These are phyloP conservation scores for Pueraria montana DNA, from an alignment of 306 rosid genomes.

Conservation along the genomic window DNA sequence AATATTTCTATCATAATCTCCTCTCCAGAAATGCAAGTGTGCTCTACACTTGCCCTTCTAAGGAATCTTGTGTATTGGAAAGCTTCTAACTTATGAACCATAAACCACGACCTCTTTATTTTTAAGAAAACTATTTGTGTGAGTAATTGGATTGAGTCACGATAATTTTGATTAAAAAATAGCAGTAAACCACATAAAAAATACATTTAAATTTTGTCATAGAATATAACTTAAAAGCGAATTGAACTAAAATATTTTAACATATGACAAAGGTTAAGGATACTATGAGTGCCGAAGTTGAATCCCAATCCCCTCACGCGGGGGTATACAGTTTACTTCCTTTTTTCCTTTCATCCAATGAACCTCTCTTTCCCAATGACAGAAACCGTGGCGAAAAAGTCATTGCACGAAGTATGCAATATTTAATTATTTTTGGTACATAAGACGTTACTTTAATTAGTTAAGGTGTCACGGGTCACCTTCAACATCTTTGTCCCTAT, in stretches of 20 bases:
- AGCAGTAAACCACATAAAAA: neutral
- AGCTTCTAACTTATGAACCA: too few species aligned
- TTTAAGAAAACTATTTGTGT: too few species aligned
- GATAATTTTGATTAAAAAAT: too few species aligned
- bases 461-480: too few species aligned
- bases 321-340: neutral
- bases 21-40: too few species aligned
- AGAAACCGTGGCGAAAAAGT: neutral
- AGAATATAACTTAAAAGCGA: neutral
- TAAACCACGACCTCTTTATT: too few species aligned
- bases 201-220: neutral
- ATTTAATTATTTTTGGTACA: neutral
- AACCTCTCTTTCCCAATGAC: slow-evolving; percentile 15
- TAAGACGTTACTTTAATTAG: neutral
- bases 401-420: neutral
- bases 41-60: neutral
- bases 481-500: slow-evolving; percentile 24
- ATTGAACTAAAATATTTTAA: neutral
- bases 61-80: neutral
- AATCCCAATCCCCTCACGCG: slow-evolving; percentile 7
- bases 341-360: neutral
- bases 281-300: neutral
- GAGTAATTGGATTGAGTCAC: too few species aligned
- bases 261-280: neutral
- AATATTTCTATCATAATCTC: too few species aligned